These are phyloP conservation scores for Scutellaria baicalensis DNA, from an alignment of 257 asterid genomes.

Conservation along the genomic window DNA sequence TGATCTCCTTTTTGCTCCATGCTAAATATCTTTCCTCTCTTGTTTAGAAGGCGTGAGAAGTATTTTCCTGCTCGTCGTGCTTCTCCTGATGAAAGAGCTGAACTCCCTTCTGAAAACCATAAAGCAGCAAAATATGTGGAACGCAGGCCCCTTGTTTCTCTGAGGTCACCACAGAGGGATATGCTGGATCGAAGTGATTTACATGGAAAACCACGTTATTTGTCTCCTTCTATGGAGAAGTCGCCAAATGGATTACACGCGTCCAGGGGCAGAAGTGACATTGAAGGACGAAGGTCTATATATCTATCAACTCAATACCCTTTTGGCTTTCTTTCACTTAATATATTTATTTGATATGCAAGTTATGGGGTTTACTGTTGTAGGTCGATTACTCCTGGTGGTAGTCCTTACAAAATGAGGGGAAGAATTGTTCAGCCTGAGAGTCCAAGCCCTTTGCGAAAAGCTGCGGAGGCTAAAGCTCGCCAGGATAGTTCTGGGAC, in stretches of 20 bases:
- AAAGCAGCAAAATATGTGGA: conserved; percentile 32
- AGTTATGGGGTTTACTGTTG: conserved; percentile 11
- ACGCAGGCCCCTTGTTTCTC: conserved; percentile 32
- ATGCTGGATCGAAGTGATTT: conserved; percentile 28
- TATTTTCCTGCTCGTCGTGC: conserved; percentile 45
- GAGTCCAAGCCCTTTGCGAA: conserved; percentile 30
- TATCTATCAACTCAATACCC: not conserved
- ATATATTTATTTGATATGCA: not conserved
- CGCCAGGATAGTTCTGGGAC: conserved; percentile 36
- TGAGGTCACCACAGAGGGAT: conserved; percentile 66
- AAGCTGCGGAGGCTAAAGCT: conserved; percentile 31
- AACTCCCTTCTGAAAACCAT: conserved; percentile 18
- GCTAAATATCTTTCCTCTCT: conserved; percentile 2
- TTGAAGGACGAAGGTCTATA: conserved; percentile 44
- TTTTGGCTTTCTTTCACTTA: conserved; percentile 11
- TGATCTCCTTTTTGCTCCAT: not conserved
- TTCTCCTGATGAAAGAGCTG: conserved; percentile 35
- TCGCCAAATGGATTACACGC: conserved; percentile 44
- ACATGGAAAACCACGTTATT: conserved; percentile 27
- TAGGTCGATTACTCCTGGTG: conserved; percentile 46
- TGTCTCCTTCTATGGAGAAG: conserved; percentile 29
- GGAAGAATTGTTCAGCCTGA: conserved; percentile 27
- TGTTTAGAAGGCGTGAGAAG: conserved; percentile 40
- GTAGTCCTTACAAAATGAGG: conserved; percentile 30
- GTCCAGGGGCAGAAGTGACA: conserved; percentile 34